A percentile compares a stretch with the other conserved stretches of the same genome.
Conservation (phyloP, 2,329 filamentous ascomycete species). For the Apiospora sp. region DNA sequence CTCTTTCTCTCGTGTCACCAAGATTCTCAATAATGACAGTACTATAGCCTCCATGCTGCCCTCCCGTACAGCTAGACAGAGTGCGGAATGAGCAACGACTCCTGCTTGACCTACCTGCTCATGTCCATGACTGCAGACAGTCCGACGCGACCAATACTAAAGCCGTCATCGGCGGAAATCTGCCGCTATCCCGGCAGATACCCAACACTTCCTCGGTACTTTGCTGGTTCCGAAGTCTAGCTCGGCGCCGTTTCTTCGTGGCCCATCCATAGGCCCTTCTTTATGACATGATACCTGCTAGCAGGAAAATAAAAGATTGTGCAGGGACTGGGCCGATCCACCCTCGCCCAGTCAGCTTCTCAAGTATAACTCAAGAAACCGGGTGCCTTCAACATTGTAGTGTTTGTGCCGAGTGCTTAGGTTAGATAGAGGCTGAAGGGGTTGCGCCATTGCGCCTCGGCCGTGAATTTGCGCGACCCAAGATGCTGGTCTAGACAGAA, state of each 20-base stretch:
- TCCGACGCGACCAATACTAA: not conserved
- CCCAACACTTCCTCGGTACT: not conserved
- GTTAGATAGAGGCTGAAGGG: not conserved
- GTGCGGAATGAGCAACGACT: not conserved
- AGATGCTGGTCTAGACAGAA: constrained; percentile 2
- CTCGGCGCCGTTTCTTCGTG: constrained; percentile 3
- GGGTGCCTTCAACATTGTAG: not conserved
- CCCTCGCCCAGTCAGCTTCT: not conserved
- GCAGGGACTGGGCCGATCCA: constrained; percentile 2
- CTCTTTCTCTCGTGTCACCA: not conserved
- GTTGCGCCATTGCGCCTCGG: not conserved
- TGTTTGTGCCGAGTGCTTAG: not conserved
- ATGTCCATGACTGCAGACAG: not conserved
- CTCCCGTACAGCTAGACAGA: not conserved
- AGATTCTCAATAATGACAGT: constrained; percentile 16
- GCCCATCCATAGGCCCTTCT: constrained; percentile 17
- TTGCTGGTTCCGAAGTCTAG: constrained; percentile 15
- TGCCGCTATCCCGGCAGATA: constrained; percentile 11
- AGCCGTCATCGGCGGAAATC: not conserved
- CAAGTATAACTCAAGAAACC: not conserved
- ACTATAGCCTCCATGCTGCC: not conserved
- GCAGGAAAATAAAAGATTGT: not conserved
- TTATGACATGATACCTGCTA: constrained; percentile 1
- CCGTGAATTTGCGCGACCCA: not conserved
- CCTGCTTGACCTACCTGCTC: not conserved